Evolutionary conservation across 1,139 yeast species (phyloP).

Genomic region (Geotrichum bryndzae): DNA sequence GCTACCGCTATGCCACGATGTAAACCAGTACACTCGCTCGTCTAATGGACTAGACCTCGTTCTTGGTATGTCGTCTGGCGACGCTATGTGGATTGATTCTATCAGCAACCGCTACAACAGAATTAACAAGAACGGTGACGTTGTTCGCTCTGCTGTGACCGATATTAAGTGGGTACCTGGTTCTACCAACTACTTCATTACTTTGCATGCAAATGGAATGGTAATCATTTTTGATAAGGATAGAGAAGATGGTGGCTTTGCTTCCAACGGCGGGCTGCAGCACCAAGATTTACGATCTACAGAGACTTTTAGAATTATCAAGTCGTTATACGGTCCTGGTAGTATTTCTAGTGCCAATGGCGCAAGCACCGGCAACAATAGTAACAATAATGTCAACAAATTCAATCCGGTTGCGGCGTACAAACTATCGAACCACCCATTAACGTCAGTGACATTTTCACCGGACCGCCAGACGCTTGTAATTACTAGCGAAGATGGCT

Average conservation of each 20-base stretch:
- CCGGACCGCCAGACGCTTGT: constrained; percentile 41
- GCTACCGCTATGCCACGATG: constrained; percentile 40
- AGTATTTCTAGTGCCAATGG: neutral
- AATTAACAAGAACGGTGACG: constrained; percentile 44
- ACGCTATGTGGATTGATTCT: constrained; percentile 52
- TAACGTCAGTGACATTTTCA: constrained; percentile 48
- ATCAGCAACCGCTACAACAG: constrained; percentile 44
- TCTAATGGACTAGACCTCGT: constrained; percentile 42
- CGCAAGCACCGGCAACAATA: neutral
- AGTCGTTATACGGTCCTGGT: constrained; percentile 20
- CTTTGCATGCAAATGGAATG: constrained; percentile 41
- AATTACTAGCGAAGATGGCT: constrained; percentile 63
- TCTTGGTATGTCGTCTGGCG: constrained; percentile 49
- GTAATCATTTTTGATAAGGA: constrained; percentile 39
- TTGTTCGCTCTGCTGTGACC: constrained; percentile 33
- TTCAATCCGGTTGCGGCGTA: constrained; percentile 54
- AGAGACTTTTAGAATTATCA: constrained; percentile 28
- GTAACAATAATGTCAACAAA: constrained; percentile 14
- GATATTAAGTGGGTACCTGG: constrained; percentile 41
- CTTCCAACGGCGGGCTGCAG: constrained; percentile 23
- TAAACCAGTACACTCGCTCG: constrained; percentile 36
- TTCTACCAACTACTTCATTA: constrained; percentile 36
- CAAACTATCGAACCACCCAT: constrained; percentile 53
- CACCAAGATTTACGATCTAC: constrained; percentile 25
- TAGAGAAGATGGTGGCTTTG: constrained; percentile 36